phyloP scores from a whole-genome alignment of 2,329 filamentous ascomycete genomes.

The Scopulariopsis brevicaulis region DNA sequence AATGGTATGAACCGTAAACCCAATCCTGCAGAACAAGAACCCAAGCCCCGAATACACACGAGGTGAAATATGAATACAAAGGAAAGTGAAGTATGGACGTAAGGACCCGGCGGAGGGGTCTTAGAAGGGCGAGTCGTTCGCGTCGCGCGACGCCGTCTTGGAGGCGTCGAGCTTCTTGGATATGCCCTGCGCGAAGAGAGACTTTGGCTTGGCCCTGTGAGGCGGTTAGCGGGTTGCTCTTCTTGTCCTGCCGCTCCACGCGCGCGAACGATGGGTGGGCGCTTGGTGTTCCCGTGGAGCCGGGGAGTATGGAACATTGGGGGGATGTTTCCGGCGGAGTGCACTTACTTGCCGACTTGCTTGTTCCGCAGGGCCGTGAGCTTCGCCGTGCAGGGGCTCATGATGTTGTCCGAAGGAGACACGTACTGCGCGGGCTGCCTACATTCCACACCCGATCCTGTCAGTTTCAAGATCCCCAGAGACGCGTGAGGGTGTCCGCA shows the following conservation, averaged over 20 bases:
- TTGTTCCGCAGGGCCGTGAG: constrained; percentile 71
- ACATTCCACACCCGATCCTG: not conserved
- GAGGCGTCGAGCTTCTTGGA: constrained; percentile 46
- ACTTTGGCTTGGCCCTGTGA: constrained; percentile 52
- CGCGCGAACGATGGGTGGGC: not conserved
- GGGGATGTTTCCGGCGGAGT: not conserved
- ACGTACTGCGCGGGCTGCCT: constrained; percentile 43
- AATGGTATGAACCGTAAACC: not conserved
- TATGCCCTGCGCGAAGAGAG: constrained; percentile 54
- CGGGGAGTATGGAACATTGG: too few relatives aligned
- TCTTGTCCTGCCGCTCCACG: not conserved
- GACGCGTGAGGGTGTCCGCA: too few relatives aligned
- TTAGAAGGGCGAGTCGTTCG: constrained; percentile 12
- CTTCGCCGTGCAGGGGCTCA: constrained; percentile 78
- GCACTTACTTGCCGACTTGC: constrained; percentile 62
- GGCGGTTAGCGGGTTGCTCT: not conserved
- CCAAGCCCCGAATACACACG: not conserved
- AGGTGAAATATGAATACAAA: not conserved
- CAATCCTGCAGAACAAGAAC: constrained; percentile 1
- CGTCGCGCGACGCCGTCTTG: constrained; percentile 9
- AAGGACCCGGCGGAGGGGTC: not conserved
- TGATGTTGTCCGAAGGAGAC: constrained; percentile 80
- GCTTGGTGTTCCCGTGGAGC: too few relatives aligned
- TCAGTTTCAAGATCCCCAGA: not conserved
- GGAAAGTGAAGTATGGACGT: not conserved